These are phyloP conservation scores for Xylaria curta DNA, from an alignment of 495 filamentous ascomycete species.

Conservation along the genomic window DNA sequence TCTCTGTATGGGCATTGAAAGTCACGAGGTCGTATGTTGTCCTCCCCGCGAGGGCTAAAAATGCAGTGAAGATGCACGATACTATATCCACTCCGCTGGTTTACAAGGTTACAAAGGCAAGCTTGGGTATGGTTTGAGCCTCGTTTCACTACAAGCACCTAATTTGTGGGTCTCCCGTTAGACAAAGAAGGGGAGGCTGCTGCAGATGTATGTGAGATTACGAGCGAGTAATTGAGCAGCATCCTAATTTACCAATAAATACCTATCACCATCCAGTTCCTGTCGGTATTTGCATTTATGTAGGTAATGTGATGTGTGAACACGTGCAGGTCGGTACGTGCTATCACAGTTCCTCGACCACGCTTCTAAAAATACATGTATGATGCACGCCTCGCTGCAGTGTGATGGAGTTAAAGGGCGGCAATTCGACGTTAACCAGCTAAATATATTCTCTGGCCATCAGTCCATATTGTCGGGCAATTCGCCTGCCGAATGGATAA, in stretches of 20 bases:
- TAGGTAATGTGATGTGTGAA: conserved; percentile 4
- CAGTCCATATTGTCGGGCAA: not conserved
- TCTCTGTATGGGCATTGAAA: not conserved
- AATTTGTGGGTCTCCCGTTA: not conserved
- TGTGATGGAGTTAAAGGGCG: not conserved
- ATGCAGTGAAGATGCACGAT: too few species aligned
- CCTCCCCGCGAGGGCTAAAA: too few species aligned
- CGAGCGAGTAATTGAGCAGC: not conserved
- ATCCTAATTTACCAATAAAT: not conserved
- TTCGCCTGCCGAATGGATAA: not conserved
- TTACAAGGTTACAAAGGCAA: not conserved
- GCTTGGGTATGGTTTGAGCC: conserved; percentile 1
- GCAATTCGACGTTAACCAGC: not conserved
- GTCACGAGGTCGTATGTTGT: not conserved
- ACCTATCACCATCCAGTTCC: not conserved
- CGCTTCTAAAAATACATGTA: conserved; percentile 20
- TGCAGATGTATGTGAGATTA: not conserved
- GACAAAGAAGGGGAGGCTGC: not conserved
- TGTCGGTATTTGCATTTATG: not conserved
- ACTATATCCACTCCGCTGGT: too few species aligned
- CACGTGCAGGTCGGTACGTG: not conserved
- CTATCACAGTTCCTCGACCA: not conserved
- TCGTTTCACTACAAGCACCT: not conserved
- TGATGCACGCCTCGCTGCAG: not conserved
- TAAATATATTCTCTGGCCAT: conserved; percentile 7